Conservation (phyloP, 768 basidiomycete species). For the Pleurotus ostreatus region DNA sequence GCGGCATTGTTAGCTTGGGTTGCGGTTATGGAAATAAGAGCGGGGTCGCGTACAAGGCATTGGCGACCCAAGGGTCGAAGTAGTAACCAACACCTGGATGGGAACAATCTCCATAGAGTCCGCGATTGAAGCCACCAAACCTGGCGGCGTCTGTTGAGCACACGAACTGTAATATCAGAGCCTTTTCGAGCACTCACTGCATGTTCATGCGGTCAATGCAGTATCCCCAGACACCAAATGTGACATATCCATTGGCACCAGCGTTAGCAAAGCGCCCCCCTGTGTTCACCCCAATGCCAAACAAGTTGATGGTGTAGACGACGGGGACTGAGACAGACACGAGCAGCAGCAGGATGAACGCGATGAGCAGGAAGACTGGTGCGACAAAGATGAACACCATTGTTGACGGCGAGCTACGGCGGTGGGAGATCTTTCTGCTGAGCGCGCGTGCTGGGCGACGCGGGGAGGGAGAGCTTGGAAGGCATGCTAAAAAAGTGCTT, state of each 20-base stretch:
- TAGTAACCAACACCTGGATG: conserved; percentile 47
- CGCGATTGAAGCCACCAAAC: conserved; percentile 35
- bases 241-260: conserved; percentile 32
- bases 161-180: neutral
- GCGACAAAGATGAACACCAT: conserved; percentile 28
- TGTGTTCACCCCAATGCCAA: conserved; percentile 38
- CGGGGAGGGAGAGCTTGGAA: conserved; percentile 5
- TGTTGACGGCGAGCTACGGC: conserved; percentile 12
- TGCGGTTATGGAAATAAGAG: conserved; percentile 4
- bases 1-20: conserved; percentile 7
- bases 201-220: conserved; percentile 45
- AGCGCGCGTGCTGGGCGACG: neutral
- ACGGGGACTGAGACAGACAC: conserved; percentile 61
- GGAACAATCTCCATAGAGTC: conserved; percentile 41
- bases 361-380: conserved; percentile 42
- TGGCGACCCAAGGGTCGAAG: conserved; percentile 45
- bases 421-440: neutral
- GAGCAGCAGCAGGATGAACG: conserved; percentile 59
- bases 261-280: conserved; percentile 27
- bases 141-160: conserved; percentile 21
- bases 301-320: conserved; percentile 51
- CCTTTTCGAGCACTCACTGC: conserved; percentile 27
- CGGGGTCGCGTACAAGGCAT: conserved; percentile 33
- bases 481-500: conserved; percentile 9
- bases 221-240: conserved; percentile 64